A percentile compares a stretch with the other conserved stretches of the same genome.
phyloP scores from a whole-genome alignment of 129 eudicot species.

The Centella asiatica region DNA sequence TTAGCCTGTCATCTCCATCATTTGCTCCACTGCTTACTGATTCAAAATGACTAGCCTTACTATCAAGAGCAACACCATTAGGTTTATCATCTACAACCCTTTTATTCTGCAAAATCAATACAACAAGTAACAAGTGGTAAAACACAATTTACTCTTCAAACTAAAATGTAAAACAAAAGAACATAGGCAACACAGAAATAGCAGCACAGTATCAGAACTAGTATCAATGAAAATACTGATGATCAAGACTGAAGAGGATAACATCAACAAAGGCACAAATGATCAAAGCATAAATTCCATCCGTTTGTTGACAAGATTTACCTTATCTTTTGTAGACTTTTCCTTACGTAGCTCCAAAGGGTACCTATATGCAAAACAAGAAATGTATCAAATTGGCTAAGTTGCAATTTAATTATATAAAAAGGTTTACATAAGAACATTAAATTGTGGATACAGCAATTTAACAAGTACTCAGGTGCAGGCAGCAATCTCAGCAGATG shows the following conservation, averaged over 20 bases:
- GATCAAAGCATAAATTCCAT: not conserved
- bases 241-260: not conserved
- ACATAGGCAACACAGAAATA: not conserved
- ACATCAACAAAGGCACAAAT: not conserved
- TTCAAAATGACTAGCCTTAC: slow-evolving; percentile 26
- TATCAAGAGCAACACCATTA: slow-evolving; percentile 19
- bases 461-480: not conserved
- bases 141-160: too few species aligned
- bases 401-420: not conserved
- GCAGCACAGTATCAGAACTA: not conserved
- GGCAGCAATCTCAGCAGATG: not conserved
- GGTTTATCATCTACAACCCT: slow-evolving; percentile 32
- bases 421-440: not conserved
- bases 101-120: slow-evolving; percentile 47
- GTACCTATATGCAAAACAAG: slow-evolving; percentile 42
- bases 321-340: slow-evolving; percentile 88
- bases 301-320: slow-evolving; percentile 21
- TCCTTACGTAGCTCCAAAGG: slow-evolving; percentile 95
- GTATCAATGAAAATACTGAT: not conserved
- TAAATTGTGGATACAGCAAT: too few species aligned
- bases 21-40: slow-evolving; percentile 22
- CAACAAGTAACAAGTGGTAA: slow-evolving; percentile 13
- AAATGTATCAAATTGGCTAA: not conserved
- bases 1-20: slow-evolving; percentile 45
- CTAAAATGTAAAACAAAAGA: too few species aligned